These are phyloP conservation scores for Candida ulmi DNA, from an alignment of 805 yeast genomes.

Conservation along the genomic window DNA sequence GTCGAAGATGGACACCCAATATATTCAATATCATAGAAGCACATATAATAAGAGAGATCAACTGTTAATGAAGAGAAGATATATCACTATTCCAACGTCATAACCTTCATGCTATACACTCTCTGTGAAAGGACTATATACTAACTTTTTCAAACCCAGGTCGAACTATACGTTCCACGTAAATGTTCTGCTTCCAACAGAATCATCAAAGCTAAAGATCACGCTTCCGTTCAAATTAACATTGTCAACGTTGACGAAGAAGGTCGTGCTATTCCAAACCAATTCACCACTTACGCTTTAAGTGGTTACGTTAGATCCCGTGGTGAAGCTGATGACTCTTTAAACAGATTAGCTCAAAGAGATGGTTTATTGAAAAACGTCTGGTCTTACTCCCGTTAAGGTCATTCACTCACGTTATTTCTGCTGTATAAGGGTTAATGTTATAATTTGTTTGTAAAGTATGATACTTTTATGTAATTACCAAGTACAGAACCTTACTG, in stretches of 20 bases:
- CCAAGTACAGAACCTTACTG: too few relatives aligned
- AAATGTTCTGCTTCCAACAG: slow-evolving; percentile 99
- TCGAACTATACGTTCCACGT: slow-evolving; percentile 99
- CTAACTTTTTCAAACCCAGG: slow-evolving; percentile 39
- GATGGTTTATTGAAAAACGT: slow-evolving; percentile 97
- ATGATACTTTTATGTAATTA: too few relatives aligned
- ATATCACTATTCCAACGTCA: too few relatives aligned
- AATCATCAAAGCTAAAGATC: slow-evolving; percentile 99
- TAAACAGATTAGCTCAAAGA: slow-evolving; percentile 98
- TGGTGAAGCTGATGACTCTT: slow-evolving; percentile 99
- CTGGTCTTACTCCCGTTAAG: slow-evolving; percentile 91
- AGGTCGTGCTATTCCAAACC: slow-evolving; percentile 91
- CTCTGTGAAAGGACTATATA: slow-evolving; percentile 5
- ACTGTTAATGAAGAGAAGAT: too few relatives aligned
- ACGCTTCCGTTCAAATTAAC: slow-evolving; percentile 98
- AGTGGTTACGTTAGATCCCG: slow-evolving; percentile 96
- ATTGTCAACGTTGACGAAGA: slow-evolving; percentile 96
- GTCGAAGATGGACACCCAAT: too few relatives aligned
- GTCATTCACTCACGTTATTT: neutral
- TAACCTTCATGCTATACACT: too few relatives aligned
- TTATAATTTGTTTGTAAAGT: slow-evolving; percentile 15
- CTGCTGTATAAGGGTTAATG: neutral
- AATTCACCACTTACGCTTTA: slow-evolving; percentile 91
- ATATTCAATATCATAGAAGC: too few relatives aligned
- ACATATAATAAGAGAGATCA: too few relatives aligned